Conservation (phyloP, 2,329 filamentous ascomycete genomes). For the Monosporascus sp. region DNA sequence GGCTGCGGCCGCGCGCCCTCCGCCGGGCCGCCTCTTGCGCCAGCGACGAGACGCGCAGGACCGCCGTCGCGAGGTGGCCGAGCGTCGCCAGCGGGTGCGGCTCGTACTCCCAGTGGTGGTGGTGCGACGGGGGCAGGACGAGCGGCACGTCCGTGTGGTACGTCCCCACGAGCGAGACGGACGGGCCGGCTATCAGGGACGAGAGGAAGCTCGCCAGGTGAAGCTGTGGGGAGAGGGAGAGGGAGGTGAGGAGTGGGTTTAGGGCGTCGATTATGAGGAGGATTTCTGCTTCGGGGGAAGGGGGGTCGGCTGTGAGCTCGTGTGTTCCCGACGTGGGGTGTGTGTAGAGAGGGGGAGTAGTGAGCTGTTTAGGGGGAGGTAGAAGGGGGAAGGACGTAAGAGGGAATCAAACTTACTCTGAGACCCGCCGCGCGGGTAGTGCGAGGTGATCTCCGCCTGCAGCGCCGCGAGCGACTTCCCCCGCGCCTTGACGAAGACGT, state of each 20-base stretch:
- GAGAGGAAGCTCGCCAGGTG: slow-evolving; percentile 52
- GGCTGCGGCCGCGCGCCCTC: too few relatives aligned
- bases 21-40: slow-evolving; percentile 69
- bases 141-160: slow-evolving; percentile 80
- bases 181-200: slow-evolving; percentile 58
- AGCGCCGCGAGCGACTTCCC: slow-evolving; percentile 54
- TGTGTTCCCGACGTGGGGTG: not conserved
- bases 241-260: slow-evolving; percentile 55
- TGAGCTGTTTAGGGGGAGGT: slow-evolving; percentile 9
- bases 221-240: slow-evolving; percentile 53
- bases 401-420: slow-evolving; percentile 35
- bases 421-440: slow-evolving; percentile 36
- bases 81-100: slow-evolving; percentile 69
- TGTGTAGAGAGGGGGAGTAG: slow-evolving; percentile 3
- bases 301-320: not conserved
- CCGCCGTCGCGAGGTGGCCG: slow-evolving; percentile 80
- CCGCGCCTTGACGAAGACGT: slow-evolving; percentile 61
- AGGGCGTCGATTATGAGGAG: slow-evolving; percentile 79
- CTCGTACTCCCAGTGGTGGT: slow-evolving; percentile 45
- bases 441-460: slow-evolving; percentile 53
- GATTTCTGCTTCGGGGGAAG: slow-evolving; percentile 43
- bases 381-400: slow-evolving; percentile 1
- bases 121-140: slow-evolving; percentile 26
- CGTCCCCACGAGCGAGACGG: slow-evolving; percentile 67
- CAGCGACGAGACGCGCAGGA: slow-evolving; percentile 69